These are phyloP conservation scores for Bremia lactucae DNA, from an alignment of 352 stramenopile genomes.

Conservation along the genomic window DNA sequence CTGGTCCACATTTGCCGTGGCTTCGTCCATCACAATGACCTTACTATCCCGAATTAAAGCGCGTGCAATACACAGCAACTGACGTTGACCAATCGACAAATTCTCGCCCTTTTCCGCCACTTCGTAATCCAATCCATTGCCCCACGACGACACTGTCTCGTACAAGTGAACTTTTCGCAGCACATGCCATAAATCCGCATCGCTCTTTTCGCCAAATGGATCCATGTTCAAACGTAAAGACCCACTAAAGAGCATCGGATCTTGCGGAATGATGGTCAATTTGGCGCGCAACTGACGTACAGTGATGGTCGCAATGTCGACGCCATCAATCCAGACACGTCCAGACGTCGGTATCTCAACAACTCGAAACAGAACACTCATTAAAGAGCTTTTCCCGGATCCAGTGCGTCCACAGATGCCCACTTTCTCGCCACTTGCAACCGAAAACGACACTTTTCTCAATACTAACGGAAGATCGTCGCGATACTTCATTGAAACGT, in stretches of 20 bases:
- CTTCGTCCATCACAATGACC: slow-evolving; percentile 91
- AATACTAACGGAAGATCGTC: slow-evolving; percentile 34
- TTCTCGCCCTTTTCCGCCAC: slow-evolving; percentile 90
- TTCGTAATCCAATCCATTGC: slow-evolving; percentile 61
- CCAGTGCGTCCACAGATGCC: slow-evolving; percentile 41
- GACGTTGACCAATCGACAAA: slow-evolving; percentile 90
- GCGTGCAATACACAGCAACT: slow-evolving; percentile 92
- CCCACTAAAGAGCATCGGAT: slow-evolving; percentile 87
- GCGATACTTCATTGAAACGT: slow-evolving; percentile 38
- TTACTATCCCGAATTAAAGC: slow-evolving; percentile 87
- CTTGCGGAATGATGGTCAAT: slow-evolving; percentile 69
- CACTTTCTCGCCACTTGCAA: slow-evolving; percentile 78
- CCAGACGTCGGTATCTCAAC: slow-evolving; percentile 29
- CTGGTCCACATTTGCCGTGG: slow-evolving; percentile 86
- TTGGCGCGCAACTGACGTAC: slow-evolving; percentile 22
- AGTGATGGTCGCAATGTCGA: slow-evolving; percentile 46
- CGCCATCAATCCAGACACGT: slow-evolving; percentile 74
- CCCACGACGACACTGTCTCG: slow-evolving; percentile 50
- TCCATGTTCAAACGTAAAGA: slow-evolving; percentile 87
- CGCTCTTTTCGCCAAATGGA: slow-evolving; percentile 61
- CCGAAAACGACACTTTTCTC: slow-evolving; percentile 23
- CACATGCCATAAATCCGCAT: slow-evolving; percentile 38
- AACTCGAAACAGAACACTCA: slow-evolving; percentile 36
- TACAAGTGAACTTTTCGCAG: slow-evolving; percentile 46
- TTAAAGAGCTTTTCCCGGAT: slow-evolving; percentile 34